Conservation (phyloP, 495 filamentous ascomycete genomes). For the Podospora australis region DNA sequence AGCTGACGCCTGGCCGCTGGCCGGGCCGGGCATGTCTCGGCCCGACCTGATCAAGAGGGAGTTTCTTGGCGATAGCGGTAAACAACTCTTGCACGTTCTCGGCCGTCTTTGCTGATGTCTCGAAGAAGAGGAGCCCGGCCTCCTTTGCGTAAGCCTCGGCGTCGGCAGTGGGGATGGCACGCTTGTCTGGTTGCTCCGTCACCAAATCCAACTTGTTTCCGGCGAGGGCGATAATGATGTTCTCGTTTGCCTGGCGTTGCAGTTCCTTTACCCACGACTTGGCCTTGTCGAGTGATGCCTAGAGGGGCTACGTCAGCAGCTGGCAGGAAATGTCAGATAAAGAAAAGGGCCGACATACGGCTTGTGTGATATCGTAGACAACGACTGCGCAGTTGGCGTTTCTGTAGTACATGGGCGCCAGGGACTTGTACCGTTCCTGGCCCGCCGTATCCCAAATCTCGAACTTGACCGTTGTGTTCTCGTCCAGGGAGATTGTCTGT, state of each 20-base stretch:
- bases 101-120: constrained; percentile 93
- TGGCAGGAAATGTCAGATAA: neutral
- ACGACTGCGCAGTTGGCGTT: constrained; percentile 99
- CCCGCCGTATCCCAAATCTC: constrained; percentile 99
- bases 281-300: constrained; percentile 96
- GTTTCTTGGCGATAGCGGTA: constrained; percentile 95
- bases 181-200: constrained; percentile 82
- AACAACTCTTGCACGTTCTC: constrained; percentile 95
- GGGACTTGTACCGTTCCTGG: constrained; percentile 95
- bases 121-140: constrained; percentile 90
- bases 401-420: constrained; percentile 98
- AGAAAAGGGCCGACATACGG: constrained; percentile 52
- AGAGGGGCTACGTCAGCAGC: neutral
- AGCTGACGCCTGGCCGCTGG: constrained; percentile 71
- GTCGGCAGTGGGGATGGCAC: constrained; percentile 79
- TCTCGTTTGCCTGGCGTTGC: constrained; percentile 97
- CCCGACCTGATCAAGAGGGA: constrained; percentile 90
- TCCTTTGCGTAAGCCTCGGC: constrained; percentile 93
- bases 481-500: constrained; percentile 95
- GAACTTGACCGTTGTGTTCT: constrained; percentile 97
- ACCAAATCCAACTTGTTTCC: constrained; percentile 97
- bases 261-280: constrained; percentile 99
- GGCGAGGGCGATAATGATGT: constrained; percentile 96
- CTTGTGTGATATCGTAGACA: constrained; percentile 98
- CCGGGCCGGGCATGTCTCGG: constrained; percentile 72